Percentiles rank a stretch among this genome's conserved stretches.
These are phyloP conservation scores for Yarrowia sp. DNA, from an alignment of 805 yeast genomes.

Conservation along the genomic window DNA sequence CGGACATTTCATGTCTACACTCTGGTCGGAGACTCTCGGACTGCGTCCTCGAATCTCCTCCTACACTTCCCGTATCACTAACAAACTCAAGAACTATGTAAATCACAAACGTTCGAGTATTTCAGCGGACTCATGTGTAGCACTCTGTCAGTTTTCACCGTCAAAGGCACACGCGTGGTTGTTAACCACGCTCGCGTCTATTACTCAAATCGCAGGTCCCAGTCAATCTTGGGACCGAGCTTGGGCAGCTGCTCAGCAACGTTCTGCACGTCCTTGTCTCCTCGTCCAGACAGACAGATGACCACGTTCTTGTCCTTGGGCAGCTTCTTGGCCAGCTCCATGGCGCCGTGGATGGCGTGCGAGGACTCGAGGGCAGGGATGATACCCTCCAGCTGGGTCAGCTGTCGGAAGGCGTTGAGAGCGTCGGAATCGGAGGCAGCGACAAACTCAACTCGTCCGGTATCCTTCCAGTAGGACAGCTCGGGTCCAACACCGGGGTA, in stretches of 20 bases:
- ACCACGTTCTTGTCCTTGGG: constrained; percentile 78
- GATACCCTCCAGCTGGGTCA: constrained; percentile 95
- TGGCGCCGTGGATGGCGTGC: constrained; percentile 93
- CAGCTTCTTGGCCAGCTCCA: constrained; percentile 85
- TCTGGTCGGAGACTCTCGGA: too few species aligned
- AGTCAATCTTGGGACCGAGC: constrained; percentile 88
- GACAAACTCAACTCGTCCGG: constrained; percentile 87
- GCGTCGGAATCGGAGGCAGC: constrained; percentile 98
- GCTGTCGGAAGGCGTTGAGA: constrained; percentile 81
- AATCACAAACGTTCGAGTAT: constrained; percentile 4
- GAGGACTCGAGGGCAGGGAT: constrained; percentile 98
- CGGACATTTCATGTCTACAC: too few species aligned
- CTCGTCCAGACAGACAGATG: constrained; percentile 95
- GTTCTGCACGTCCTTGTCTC: constrained; percentile 98
- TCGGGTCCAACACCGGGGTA: constrained; percentile 99
- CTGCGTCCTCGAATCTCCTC: too few species aligned
- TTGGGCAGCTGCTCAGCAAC: constrained; percentile 93
- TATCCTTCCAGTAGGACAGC: constrained; percentile 91
- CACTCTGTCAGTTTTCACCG: background rate
- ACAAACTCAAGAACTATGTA: constrained; percentile 16
- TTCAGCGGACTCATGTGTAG: constrained; percentile 34
- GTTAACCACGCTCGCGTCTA: constrained; percentile 32
- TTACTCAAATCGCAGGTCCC: constrained; percentile 85
- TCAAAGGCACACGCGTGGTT: constrained; percentile 27
- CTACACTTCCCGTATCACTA: background rate